Conservation (phyloP, 441 rosid genomes). For the Syzygium syzygioides region DNA sequence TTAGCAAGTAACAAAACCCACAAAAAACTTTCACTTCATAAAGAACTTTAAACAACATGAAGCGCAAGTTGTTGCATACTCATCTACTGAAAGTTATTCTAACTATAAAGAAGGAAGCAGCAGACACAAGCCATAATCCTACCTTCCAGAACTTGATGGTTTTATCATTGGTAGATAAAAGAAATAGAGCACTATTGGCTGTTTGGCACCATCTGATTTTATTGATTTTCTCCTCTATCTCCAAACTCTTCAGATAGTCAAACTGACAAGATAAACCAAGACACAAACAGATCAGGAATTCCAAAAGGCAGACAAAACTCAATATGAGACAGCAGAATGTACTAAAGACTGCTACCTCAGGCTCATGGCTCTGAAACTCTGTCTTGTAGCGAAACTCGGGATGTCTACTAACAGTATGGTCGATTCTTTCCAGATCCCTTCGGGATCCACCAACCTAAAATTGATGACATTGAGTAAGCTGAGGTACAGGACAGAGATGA, state of each 20-base stretch:
- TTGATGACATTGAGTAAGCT: neutral
- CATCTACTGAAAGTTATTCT: neutral
- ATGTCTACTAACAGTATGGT: constrained; percentile 7
- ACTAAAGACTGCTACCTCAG: constrained; percentile 5
- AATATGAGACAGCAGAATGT: neutral
- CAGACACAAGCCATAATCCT: neutral
- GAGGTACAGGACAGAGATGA: neutral
- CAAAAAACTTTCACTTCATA: neutral
- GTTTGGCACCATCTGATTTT: constrained; percentile 15
- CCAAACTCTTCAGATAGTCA: constrained; percentile 17
- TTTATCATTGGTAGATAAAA: constrained; percentile 14
- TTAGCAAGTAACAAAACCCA: neutral
- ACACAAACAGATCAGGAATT: neutral
- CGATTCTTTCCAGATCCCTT: constrained; percentile 10
- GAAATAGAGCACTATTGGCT: constrained; percentile 11
- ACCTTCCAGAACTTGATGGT: constrained; percentile 19
- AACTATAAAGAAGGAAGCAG: neutral
- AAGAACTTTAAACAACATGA: neutral
- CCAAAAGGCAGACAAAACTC: neutral
- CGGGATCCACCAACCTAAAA: constrained; percentile 10
- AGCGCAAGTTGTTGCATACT: neutral
- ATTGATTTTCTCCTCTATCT: constrained; percentile 18
- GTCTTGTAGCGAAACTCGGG: constrained; percentile 18
- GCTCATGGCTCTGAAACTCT: constrained; percentile 19
- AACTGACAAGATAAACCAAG: constrained; percentile 3